Conservation (phyloP, 352 stramenopile species). For the Pythium aquatile region DNA sequence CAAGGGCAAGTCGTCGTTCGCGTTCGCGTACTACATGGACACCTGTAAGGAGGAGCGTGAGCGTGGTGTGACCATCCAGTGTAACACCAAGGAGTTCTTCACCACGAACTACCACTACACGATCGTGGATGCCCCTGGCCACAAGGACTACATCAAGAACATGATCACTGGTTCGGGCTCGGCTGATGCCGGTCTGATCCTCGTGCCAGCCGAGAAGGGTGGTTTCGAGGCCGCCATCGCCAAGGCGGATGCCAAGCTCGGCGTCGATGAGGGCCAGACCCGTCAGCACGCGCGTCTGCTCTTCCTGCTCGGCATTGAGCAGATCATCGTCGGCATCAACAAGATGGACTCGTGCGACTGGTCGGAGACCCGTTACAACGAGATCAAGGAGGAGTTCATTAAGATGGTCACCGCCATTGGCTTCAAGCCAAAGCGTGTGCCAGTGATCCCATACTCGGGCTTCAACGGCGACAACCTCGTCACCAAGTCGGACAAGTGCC, state of each 20-base stretch:
- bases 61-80: conserved; percentile 98
- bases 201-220: conserved; percentile 77
- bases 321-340: conserved; percentile 83
- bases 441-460: conserved; percentile 73
- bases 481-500: conserved; percentile 59
- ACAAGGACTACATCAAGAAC: conserved; percentile 99
- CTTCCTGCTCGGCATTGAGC: conserved; percentile 63
- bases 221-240: conserved; percentile 96
- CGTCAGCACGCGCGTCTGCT: conserved; percentile 90
- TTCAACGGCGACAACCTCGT: conserved; percentile 83
- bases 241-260: conserved; percentile 50
- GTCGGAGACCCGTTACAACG: conserved; percentile 68
- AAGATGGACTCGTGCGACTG: conserved; percentile 83
- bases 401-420: conserved; percentile 80
- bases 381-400: conserved; percentile 80
- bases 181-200: conserved; percentile 97
- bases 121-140: conserved; percentile 97
- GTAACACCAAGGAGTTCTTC: conserved; percentile 93
- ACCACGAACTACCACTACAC: conserved; percentile 96
- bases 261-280: conserved; percentile 90
- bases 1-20: conserved; percentile 98
- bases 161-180: conserved; percentile 99
- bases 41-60: conserved; percentile 98
- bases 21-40: conserved; percentile 99
- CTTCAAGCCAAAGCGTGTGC: conserved; percentile 67